phyloP scores from a whole-genome alignment of 2,329 filamentous ascomycete genomes.

The Arthrobotrys megalospora region DNA sequence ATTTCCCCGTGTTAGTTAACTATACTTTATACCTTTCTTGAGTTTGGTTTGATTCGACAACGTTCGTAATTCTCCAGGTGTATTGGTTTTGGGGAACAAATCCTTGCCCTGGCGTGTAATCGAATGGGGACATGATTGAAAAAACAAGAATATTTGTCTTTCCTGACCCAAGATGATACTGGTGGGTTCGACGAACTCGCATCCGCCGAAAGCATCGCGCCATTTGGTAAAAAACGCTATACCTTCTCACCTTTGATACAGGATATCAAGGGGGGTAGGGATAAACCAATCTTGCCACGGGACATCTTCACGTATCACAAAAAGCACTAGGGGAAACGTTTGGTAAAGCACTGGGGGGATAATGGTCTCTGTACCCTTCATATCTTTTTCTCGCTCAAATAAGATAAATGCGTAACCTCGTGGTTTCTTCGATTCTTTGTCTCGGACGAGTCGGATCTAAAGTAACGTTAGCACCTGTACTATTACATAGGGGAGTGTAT shows the following conservation, averaged over 20 bases:
- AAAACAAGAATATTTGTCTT: slow-evolving; percentile 33
- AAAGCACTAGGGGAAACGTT: slow-evolving; percentile 57
- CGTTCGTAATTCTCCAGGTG: slow-evolving; percentile 46
- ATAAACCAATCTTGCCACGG: slow-evolving; percentile 53
- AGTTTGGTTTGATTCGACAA: slow-evolving; percentile 29
- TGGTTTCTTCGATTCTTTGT: slow-evolving; percentile 86
- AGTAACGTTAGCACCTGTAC: slow-evolving; percentile 54
- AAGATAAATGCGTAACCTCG: slow-evolving; percentile 96
- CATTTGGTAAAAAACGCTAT: slow-evolving; percentile 61
- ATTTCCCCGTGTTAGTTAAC: slow-evolving; percentile 76
- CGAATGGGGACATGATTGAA: slow-evolving; percentile 22
- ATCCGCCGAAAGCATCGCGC: slow-evolving; percentile 60
- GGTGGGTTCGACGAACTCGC: slow-evolving; percentile 52
- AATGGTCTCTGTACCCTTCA: slow-evolving; percentile 87
- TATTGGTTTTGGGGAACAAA: slow-evolving; percentile 15
- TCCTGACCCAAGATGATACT: slow-evolving; percentile 53
- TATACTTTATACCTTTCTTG: slow-evolving; percentile 62
- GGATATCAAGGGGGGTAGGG: slow-evolving; percentile 37
- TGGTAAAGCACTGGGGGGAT: slow-evolving; percentile 66
- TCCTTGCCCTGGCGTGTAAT: slow-evolving; percentile 34
- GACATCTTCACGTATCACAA: slow-evolving; percentile 61
- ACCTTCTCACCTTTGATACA: slow-evolving; percentile 62
- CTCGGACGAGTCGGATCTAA: slow-evolving; percentile 88
- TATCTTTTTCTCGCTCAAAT: slow-evolving; percentile 96
- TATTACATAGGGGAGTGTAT: slow-evolving; percentile 21